Evolutionary conservation across 306 rosid species (phyloP), one percentile per base, ranked within the genome.

Genomic region (Medicago arabica): DNA sequence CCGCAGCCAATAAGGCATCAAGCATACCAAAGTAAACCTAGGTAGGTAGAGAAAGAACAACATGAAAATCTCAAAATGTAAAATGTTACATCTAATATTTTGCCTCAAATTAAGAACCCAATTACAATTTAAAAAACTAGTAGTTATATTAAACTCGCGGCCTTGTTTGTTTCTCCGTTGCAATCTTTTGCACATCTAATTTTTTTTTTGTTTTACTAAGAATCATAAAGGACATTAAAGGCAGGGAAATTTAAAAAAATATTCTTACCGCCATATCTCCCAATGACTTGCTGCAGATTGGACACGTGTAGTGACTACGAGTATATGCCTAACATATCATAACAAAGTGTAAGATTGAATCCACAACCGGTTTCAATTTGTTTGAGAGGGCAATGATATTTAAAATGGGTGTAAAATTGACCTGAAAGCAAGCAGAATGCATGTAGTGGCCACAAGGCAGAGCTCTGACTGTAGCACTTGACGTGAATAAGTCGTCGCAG

Each of bases 341-440:
- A 43, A 84, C 9, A 72, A 77, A 72, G 72, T 36, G 66, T 67
- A 76, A 81, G 80, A 79, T 75, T 74, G 69, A 71, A 84, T 62
- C 40, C 81, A 66, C 60, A 72, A 17, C 50, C 53, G 8, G 44
- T 13, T 15, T 83, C 18, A 53, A 17, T 41, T 41, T 21, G 1
- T 12, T 49, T 40, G 55, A 38, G 70, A 71, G 50, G 49, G 49
- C 9, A 51, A 4, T 78, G 62, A 64, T 66, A 71, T 46, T 44
- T 59, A 62, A 51, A 72, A 80, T 40, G 67, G 65, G 62, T 63
- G 54, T 71, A 57, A 69, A 43, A 82, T 13, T 62, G 69, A 96
- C 99, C 99, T 92, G 98, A 84, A 96, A 96, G 91, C 99, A 96
- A 73, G 99, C 97, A 71, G 99, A 96, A 91, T 96, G 99, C 99